Base-by-base conservation (phyloP, 169 alveolate species). In the Theileria parva region DNA sequence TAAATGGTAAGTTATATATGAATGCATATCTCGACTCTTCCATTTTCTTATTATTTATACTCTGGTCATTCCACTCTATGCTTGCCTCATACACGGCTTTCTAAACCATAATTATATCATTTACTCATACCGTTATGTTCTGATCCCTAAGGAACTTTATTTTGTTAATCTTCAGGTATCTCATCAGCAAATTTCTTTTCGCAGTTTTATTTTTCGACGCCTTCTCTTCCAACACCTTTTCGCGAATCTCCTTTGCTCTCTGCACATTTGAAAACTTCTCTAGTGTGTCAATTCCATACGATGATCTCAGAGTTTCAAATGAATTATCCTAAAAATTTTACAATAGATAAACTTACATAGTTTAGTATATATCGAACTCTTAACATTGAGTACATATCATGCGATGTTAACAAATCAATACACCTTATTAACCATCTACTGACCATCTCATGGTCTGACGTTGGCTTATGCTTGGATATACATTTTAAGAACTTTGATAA, bases 41-140 rank as follows among this genome's bases (percentile, higher is more conserved):
- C 77, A 83, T 27, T 13, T 28, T 30, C 25, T 70, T 67, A 1
- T 39, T 67, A 21, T 77, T 73, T 15, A 83, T 74, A 28, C 51
- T 59, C 7, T 53, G 75, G 32, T 83, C 85, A 32, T 23, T n/a
- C 89, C 89, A 83, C 59, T 83, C 86, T 17, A 83, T 77, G 70
- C 64, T 76, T 15, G 86, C 86, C 57, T 83, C 89, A 51, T 77
- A 83, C 13, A 83, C 88, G 0, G 85, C 88, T 74, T 81, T 83
- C 89, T 83, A 57, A 1, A 9, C 0, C 25, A 2, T 25, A 7
- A 5, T 0, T 9, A 13, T 19, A 60, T 0, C 1, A 55, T 9
- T 12, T 50, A 0, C 21, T 76, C 86, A 6, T 53, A 83, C 89
- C 80, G 80, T 76, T 4, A 76, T 80, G 44, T 83, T 77, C n/a